A percentile compares a stretch with the other conserved stretches of the same genome.
phyloP scores from a whole-genome alignment of 257 asterid species.

The Parsonsia alboflavescens region DNA sequence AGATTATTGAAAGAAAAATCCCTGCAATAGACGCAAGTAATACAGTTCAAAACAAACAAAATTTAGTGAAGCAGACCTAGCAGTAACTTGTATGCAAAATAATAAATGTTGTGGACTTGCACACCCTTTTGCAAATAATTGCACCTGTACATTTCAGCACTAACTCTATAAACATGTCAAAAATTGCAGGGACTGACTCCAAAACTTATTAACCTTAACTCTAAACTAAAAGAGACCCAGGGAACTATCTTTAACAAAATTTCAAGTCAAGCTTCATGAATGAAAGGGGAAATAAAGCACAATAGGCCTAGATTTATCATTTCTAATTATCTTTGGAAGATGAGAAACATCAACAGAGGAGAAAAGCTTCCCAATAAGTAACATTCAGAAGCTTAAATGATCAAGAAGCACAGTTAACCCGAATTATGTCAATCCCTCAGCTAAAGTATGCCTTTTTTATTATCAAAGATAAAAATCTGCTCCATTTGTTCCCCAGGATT shows the following conservation, averaged over 20 bases:
- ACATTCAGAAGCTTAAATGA: neutral
- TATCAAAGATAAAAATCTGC: too few species aligned
- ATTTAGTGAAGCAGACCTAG: constrained; percentile 5
- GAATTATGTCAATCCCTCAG: neutral
- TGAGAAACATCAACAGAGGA: neutral
- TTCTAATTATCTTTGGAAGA: neutral
- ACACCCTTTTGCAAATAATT: neutral
- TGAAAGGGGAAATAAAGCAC: neutral
- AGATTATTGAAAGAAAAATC: constrained; percentile 81
- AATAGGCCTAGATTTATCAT: neutral
- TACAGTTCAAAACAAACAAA: constrained; percentile 10
- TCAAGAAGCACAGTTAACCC: neutral
- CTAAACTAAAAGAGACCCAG: neutral
- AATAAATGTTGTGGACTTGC: neutral
- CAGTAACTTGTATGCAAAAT: neutral
- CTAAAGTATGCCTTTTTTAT: neutral
- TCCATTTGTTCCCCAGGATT: too few species aligned
- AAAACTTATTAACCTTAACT: neutral
- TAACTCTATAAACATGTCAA: neutral
- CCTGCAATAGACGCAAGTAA: constrained; percentile 43
- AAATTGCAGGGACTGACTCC: neutral
- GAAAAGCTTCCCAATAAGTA: neutral
- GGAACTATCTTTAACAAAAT: neutral
- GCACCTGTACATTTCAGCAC: neutral
- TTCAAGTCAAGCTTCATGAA: neutral